Base-by-base conservation (phyloP, 345 rosid genomes). In the Brassica incana region DNA sequence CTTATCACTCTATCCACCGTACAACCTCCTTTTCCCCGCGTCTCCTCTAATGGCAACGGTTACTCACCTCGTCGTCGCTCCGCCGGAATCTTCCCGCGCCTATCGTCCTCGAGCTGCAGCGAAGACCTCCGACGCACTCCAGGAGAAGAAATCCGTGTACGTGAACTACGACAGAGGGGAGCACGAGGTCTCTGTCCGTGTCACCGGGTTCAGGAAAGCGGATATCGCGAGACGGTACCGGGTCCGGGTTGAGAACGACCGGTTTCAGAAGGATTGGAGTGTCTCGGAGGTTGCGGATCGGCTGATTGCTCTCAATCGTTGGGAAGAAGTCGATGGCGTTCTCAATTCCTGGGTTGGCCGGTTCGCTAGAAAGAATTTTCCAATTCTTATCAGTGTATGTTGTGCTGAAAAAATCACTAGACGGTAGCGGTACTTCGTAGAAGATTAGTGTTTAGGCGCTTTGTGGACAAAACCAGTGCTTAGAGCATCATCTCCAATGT, bases 311-410 rank as follows among this genome's bases (percentile, higher is more conserved):
- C 90, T 92, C 82, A 81, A 82, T 52, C 89, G 79, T 6, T 81
- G 84, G 87, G 89, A 88, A 16, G 80, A 88, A 76, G 87, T 90
- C 32, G 89, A 89, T 38, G 85, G 72, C 1, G 77, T 92, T 67
- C 84, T 94, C 75, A 94, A 92, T 83, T 86, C 82, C n/a, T 94
- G 98, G 97, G 83, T 81, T 1, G 98, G 97, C 48, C 90, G 98
- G 61, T 94, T 94, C 56, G 86, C 95, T 32, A 82, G 97, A 40
- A 92, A 87, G 82, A 94, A 94, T 77, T 92, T 87, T 58, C 91
- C 93, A 50, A 62, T 73, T 78, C 92, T 94, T 12, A 90, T 92
- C 65, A 86, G 85, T 86, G 97, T 88, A 35, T 40, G 63, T 18
- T n/a, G n/a, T n/a, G n/a, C n/a, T n/a, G n/a, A n/a, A n/a, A n/a